Base-by-base conservation (phyloP, 805 yeast species). In the Schwanniomyces polymorphus region DNA sequence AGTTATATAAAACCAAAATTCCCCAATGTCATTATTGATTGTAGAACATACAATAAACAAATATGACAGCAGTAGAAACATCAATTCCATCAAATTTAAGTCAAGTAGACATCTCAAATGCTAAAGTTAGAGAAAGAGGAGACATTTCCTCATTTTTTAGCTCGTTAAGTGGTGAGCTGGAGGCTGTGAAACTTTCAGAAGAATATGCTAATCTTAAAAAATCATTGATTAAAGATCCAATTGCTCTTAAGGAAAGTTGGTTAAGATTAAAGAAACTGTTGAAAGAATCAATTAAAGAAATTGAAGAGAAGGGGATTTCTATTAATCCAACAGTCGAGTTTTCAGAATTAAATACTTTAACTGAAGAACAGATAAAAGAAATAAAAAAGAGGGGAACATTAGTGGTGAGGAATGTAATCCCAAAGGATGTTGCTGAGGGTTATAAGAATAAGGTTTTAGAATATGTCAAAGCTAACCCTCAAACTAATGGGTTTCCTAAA, bases 391-490 rank as follows among this genome's bases (percentile, higher is more conserved):
- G 50, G 17, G 75, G 75, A 0, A 56, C 60, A 41, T 51, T 62
- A n/a, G 61, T 71, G 10, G 57, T 71, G 12, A 53, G 67, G 31
- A 56, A 56, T 38, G 74, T 70, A 7, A 49, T 71, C 25, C 61
- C 59, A 11, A 38, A 37, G 23, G 53, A 54, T 5, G 50, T 56
- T 31, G 68, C 67, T 1, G 46, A 53, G 5, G 48, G 47, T 17
- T 61, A 59, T 51, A 58, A 59, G 45, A 27, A 41, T 7, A 56
- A 56, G 38, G 51, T 58, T 38, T 55, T 50, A 5, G 56, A 55
- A 9, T 70, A 64, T 46, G 51, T 65, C 18, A 39, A 48, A 10
- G 54, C 50, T 11, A 61, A 70, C 47, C 67, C 67, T 2, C 59
- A 57, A 35, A 59, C 60, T 2, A 62, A 56, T 7, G 70, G 68